A percentile compares a stretch with the other conserved stretches of the same genome.
These are phyloP conservation scores for Ophiognomonia clavigignenti-juglandacearum DNA, from an alignment of 2,329 filamentous ascomycete genomes.

Conservation along the genomic window DNA sequence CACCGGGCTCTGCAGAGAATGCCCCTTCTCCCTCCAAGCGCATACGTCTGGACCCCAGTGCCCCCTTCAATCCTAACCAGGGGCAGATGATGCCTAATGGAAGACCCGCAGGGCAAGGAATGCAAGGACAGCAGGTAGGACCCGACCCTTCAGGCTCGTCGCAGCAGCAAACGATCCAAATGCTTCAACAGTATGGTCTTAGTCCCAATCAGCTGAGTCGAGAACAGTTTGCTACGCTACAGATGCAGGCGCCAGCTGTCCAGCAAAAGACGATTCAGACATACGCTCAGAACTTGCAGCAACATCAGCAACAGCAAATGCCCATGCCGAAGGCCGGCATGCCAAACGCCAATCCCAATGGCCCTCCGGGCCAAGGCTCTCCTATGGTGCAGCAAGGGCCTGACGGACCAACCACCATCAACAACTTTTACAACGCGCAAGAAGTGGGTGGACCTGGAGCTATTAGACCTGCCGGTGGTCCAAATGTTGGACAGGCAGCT, in stretches of 20 bases:
- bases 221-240: constrained; percentile 67
- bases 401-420: constrained; percentile 54
- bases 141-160: constrained; percentile 37
- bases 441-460: constrained; percentile 53
- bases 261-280: constrained; percentile 83
- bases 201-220: constrained; percentile 68
- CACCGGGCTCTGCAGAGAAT: constrained; percentile 78
- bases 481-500: constrained; percentile 41
- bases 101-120: constrained; percentile 60
- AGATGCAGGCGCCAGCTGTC: constrained; percentile 49
- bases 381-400: constrained; percentile 75
- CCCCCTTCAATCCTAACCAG: constrained; percentile 68
- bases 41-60: constrained; percentile 71
- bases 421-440: constrained; percentile 57
- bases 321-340: constrained; percentile 79
- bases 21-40: constrained; percentile 90
- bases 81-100: constrained; percentile 69
- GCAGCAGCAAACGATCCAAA: constrained; percentile 44
- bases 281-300: constrained; percentile 79
- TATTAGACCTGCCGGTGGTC: constrained; percentile 49
- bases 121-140: constrained; percentile 66
- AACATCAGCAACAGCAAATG: constrained; percentile 77
- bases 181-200: constrained; percentile 66
- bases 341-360: constrained; percentile 62
- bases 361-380: constrained; percentile 72